These are phyloP conservation scores for Podospora pseudopauciseta DNA, from an alignment of 495 filamentous ascomycete genomes.

Conservation along the genomic window DNA sequence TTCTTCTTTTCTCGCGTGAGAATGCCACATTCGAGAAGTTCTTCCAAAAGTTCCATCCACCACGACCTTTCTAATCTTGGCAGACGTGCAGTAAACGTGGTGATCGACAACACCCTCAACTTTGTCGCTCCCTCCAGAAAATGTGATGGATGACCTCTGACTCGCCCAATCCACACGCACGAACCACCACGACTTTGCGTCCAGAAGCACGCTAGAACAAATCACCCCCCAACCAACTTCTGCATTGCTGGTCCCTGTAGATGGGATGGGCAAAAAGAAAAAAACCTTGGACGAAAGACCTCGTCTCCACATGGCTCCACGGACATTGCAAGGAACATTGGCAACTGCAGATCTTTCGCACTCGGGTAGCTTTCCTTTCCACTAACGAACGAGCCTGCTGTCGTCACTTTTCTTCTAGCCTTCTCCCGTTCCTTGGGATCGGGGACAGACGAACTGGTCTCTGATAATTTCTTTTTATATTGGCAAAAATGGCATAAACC, in stretches of 20 bases:
- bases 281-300: slow-evolving; percentile 4
- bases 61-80: background rate
- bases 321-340: background rate
- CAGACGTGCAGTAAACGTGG: background rate
- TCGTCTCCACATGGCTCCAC: background rate
- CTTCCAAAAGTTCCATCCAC: no score
- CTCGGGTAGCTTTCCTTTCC: background rate
- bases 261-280: background rate
- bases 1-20: background rate
- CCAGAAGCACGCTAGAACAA: background rate
- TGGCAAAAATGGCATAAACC: no score
- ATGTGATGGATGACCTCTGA: background rate
- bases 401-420: background rate
- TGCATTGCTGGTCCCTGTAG: slow-evolving; percentile 1
- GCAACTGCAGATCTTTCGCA: background rate
- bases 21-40: background rate
- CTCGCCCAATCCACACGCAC: background rate
- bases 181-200: background rate
- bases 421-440: background rate
- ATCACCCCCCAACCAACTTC: background rate
- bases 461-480: background rate
- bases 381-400: background rate
- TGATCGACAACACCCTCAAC: background rate
- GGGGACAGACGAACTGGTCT: background rate
- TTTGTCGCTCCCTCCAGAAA: no score